Evolutionary conservation across 257 asterid genomes (phyloP), one percentile per base, ranked within the genome.

Genomic region (Parsonsia alboflavescens): DNA sequence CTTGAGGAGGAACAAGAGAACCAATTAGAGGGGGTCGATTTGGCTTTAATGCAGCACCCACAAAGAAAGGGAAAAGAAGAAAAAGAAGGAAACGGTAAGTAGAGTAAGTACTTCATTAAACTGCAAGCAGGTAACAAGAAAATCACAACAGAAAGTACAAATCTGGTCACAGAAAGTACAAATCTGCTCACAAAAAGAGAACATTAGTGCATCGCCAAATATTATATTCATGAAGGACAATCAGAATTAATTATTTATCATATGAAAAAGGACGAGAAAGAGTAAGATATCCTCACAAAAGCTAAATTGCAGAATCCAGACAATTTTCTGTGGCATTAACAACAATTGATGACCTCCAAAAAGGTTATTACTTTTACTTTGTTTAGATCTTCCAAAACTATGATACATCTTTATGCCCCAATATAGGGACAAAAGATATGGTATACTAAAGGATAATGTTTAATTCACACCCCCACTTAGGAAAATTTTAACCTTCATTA

Each of bases 1-100:
- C 86, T 71, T 89, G 93, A 57, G 88, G 84, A 73, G 96, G 95
- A 65, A 76, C 89, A 75, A 73, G 84, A 41, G 89, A 90, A 76
- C 85, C 84, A 71, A 86, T 73, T 75, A 84, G 72, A 74, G 82
- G 95, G 73, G 95, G 96, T 78, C 80, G 91, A 77, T 82, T 86
- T 72, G 89, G 89, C 92, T 86, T 79, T 78, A 76, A 54, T 73
- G 80, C 77, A 21, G 73, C 65, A 84, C 52, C 69, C 82, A 71
- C 62, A 73, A 21, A 69, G 77, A 74, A 61, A 68, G 33, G 61
- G 30, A 53, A n/a, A 71, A 74, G 39, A 33, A 33, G 39, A 58
- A 61, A 48, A 71, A 72, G 24, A n/a, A 67, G 33, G 3, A 41
- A 72, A 44, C 42, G 3, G 28, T 36, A 46, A 48, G 61, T 48